phyloP scores from a whole-genome alignment of 441 rosid species.

The Aquilaria agallochum region DNA sequence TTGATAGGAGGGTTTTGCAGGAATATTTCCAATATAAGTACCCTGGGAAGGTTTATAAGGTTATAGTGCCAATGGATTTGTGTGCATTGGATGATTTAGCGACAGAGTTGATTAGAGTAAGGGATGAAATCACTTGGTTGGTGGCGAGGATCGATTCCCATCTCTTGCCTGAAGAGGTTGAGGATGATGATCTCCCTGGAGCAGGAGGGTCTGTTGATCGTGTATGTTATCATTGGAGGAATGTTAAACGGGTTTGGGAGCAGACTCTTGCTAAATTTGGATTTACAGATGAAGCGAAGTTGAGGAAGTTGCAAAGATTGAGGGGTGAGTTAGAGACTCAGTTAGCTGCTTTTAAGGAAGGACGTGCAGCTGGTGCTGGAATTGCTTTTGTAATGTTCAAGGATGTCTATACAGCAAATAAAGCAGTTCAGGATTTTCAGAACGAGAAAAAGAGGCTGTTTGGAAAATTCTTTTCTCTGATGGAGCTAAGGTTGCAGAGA shows the following conservation, averaged over 20 bases:
- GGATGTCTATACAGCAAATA: constrained; percentile 92
- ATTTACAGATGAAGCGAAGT: constrained; percentile 69
- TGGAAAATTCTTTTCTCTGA: constrained; percentile 83
- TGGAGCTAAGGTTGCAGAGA: constrained; percentile 83
- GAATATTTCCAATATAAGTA: constrained; percentile 73
- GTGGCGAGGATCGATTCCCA: constrained; percentile 78
- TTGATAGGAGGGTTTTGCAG: constrained; percentile 55
- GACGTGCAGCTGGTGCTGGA: constrained; percentile 85
- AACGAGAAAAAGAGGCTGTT: constrained; percentile 71
- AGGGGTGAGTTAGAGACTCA: constrained; percentile 75
- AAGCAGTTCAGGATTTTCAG: constrained; percentile 82
- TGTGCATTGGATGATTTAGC: constrained; percentile 93
- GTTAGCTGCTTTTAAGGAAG: constrained; percentile 70
- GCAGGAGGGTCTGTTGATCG: constrained; percentile 22
- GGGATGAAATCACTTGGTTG: constrained; percentile 91
- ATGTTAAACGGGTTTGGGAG: constrained; percentile 38
- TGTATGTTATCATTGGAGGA: constrained; percentile 29
- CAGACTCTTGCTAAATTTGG: constrained; percentile 48
- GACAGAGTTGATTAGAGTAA: constrained; percentile 61
- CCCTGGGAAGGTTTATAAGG: constrained; percentile 81
- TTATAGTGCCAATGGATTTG: constrained; percentile 89
- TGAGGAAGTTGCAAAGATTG: constrained; percentile 68
- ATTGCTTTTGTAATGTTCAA: constrained; percentile 91
- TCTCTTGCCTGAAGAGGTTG: constrained; percentile 58
- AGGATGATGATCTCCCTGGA: constrained; percentile 18